These are phyloP conservation scores for Penicillium hordei DNA, from an alignment of 2,329 filamentous ascomycete species.

Conservation along the genomic window DNA sequence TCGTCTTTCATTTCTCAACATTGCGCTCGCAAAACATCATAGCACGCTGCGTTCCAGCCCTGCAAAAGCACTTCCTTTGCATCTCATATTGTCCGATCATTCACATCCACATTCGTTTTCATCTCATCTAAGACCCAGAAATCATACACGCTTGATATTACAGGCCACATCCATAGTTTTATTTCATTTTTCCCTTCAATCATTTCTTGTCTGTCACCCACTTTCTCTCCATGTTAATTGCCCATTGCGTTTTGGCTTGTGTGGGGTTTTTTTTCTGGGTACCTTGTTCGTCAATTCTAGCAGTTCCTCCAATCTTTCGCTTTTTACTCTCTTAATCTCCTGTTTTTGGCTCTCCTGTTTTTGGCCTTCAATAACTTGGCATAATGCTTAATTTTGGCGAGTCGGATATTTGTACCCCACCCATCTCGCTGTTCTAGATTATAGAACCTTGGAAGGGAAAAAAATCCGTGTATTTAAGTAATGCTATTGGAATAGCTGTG, in stretches of 20 bases:
- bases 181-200: background rate
- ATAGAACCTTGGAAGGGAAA: background rate
- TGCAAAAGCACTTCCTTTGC: conserved; percentile 17
- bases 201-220: background rate
- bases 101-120: conserved; percentile 10
- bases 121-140: background rate
- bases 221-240: background rate
- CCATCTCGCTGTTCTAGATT: background rate
- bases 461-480: background rate
- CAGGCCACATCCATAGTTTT: background rate
- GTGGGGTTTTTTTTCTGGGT: background rate
- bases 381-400: conserved; percentile 11
- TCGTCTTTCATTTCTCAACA: background rate
- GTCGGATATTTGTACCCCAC: background rate
- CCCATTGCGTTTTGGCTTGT: background rate
- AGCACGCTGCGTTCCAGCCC: conserved; percentile 22
- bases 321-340: background rate
- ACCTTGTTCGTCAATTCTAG: background rate
- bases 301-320: background rate
- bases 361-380: background rate
- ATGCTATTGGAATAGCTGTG: background rate
- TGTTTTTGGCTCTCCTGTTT: background rate
- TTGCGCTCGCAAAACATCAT: background rate
- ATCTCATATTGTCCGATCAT: conserved; percentile 2
- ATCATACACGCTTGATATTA: background rate